Evolutionary conservation across 2,329 filamentous ascomycete species (phyloP).

Genomic region (Phoma herbarum): DNA sequence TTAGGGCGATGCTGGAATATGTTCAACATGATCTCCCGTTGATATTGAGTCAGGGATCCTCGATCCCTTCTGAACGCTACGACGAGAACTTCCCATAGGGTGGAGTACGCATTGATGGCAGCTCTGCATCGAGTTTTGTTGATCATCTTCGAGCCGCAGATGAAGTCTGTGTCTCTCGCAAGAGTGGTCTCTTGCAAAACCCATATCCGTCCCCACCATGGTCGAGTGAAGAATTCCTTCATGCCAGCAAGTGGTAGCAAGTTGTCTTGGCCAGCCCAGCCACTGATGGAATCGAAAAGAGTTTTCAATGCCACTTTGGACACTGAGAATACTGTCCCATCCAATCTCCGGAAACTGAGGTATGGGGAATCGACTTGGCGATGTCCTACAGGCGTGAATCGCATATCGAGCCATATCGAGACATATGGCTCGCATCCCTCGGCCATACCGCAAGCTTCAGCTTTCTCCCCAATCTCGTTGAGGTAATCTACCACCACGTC

Average conservation of each 20-base stretch:
- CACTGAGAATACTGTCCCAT: not conserved
- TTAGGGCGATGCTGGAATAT: slow-evolving; percentile 11
- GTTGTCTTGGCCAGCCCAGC: slow-evolving; percentile 5
- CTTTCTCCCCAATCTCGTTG: slow-evolving; percentile 21
- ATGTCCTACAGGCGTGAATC: not conserved
- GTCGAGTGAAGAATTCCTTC: slow-evolving; percentile 13
- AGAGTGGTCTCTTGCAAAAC: slow-evolving; percentile 30
- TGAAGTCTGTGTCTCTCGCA: slow-evolving; percentile 12
- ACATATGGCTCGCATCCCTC: slow-evolving; percentile 2
- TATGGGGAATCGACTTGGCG: not conserved
- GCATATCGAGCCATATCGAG: slow-evolving; percentile 16
- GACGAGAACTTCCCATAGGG: slow-evolving; percentile 9
- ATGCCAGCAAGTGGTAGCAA: slow-evolving; percentile 9
- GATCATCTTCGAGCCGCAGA: slow-evolving; percentile 21
- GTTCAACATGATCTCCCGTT: slow-evolving; percentile 1
- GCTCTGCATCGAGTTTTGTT: slow-evolving; percentile 12
- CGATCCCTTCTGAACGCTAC: not conserved
- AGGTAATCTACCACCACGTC: slow-evolving; percentile 22
- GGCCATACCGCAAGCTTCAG: slow-evolving; percentile 21
- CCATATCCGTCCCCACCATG: slow-evolving; percentile 31
- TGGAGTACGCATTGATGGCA: slow-evolving; percentile 14
- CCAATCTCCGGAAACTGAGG: not conserved
- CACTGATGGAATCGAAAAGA: slow-evolving; percentile 12
- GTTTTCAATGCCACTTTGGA: not conserved
- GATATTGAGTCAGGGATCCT: slow-evolving; percentile 1